Conservation (phyloP, 2,329 filamentous ascomycete species). For the Hypoxylon rubiginosum region DNA sequence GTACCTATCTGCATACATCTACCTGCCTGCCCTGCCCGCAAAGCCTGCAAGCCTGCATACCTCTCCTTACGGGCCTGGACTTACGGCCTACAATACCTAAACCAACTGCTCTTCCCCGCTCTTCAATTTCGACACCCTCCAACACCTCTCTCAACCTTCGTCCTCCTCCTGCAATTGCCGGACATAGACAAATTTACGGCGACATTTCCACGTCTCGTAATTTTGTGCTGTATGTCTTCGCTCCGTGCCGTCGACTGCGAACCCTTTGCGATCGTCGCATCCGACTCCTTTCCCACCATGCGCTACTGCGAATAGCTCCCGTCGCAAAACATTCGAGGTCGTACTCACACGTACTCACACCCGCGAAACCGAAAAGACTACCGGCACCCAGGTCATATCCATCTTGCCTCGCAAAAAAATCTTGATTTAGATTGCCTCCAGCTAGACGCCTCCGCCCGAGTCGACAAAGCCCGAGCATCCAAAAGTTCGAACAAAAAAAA, state of each 20-base stretch:
- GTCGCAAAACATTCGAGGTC: constrained; percentile 49
- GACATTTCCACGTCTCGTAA: constrained; percentile 29
- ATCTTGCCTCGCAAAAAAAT: constrained; percentile 11
- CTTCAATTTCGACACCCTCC: constrained; percentile 35
- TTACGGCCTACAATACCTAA: constrained; percentile 21
- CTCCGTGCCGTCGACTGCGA: constrained; percentile 16
- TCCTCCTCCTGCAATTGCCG: constrained; percentile 37
- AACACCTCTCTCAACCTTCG: constrained; percentile 21
- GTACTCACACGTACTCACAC: constrained; percentile 30
- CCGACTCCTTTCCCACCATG: constrained; percentile 46
- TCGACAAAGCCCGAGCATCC: constrained; percentile 1
- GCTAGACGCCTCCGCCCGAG: background rate
- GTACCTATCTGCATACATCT: constrained; percentile 23
- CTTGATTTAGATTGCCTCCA: constrained; percentile 24
- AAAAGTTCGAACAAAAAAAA: constrained; percentile 6
- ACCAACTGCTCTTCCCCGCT: constrained; percentile 40
- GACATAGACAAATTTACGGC: constrained; percentile 33
- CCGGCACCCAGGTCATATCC: constrained; percentile 23
- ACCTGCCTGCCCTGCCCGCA: too few species aligned
- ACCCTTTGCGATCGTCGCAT: constrained; percentile 42
- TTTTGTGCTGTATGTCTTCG: constrained; percentile 18
- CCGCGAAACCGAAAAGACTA: constrained; percentile 26
- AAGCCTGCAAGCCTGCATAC: too few species aligned
- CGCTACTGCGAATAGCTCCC: constrained; percentile 50
- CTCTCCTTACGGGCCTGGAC: constrained; percentile 8